A percentile compares a stretch with the other conserved stretches of the same genome.
Evolutionary conservation across 306 rosid genomes (phyloP).

Genomic region (Prosopis cineraria): DNA sequence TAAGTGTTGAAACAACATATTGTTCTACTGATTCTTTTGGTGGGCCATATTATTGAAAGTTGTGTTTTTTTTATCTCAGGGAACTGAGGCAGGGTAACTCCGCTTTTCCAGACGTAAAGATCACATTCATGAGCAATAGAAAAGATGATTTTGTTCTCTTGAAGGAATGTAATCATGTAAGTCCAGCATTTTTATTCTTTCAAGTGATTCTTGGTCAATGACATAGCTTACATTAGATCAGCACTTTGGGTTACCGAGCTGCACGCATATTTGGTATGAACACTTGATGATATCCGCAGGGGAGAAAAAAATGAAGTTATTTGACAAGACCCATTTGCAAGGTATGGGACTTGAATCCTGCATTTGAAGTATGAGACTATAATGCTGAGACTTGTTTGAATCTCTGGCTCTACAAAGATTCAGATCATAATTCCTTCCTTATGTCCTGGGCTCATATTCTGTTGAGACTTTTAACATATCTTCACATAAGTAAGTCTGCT

Average conservation of each 20-base stretch:
- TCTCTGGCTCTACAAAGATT: no score
- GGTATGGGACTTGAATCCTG: no score
- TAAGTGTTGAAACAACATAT: neutral
- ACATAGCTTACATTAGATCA: neutral
- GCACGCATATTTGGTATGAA: neutral
- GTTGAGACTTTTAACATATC: no score
- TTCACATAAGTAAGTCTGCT: no score
- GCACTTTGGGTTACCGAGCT: neutral
- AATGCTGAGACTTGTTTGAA: no score
- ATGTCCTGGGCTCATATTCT: no score
- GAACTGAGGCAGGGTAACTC: slow-evolving; percentile 29
- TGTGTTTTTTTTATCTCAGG: slow-evolving; percentile 28
- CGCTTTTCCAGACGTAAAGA: slow-evolving; percentile 15
- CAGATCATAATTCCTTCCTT: no score
- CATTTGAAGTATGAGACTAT: no score
- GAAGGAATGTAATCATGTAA: slow-evolving; percentile 16
- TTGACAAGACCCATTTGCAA: no score
- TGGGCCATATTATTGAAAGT: neutral
- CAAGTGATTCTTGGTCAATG: neutral
- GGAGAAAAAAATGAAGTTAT: no score
- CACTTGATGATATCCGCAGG: no score
- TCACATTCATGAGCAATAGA: neutral
- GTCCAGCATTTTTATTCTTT: no score
- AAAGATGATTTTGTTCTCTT: slow-evolving; percentile 14
- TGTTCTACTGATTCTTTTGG: neutral